A percentile compares a stretch with the other conserved stretches of the same genome.
These are phyloP conservation scores for Trichothecium roseum DNA, from an alignment of 2,329 filamentous ascomycete species.

Conservation along the genomic window DNA sequence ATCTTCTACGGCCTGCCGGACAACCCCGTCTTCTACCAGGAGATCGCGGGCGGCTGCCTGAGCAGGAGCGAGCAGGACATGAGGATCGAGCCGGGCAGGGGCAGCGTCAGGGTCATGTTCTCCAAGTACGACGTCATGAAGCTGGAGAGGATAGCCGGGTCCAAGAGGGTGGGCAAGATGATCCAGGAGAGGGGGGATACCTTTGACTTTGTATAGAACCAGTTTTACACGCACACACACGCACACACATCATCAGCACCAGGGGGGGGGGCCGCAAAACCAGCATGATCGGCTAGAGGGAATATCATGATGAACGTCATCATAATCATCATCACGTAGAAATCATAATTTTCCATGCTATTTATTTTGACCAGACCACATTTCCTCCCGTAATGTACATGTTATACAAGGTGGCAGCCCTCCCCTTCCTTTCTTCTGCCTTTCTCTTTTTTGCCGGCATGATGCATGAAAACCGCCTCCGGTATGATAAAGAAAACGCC, in stretches of 20 bases:
- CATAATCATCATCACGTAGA: background rate
- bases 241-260: too few species aligned
- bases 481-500: too few species aligned
- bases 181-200: slow-evolving; percentile 75
- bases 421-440: too few species aligned
- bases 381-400: too few species aligned
- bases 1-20: slow-evolving; percentile 87
- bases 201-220: slow-evolving; percentile 76
- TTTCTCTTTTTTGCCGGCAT: too few species aligned
- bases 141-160: slow-evolving; percentile 80
- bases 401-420: too few species aligned
- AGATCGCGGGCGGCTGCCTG: slow-evolving; percentile 62
- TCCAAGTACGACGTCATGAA: slow-evolving; percentile 84
- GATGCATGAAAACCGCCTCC: too few species aligned
- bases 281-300: too few species aligned
- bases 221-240: background rate
- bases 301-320: background rate
- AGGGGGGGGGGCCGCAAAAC: too few species aligned
- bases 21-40: slow-evolving; percentile 71
- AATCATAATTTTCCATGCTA: too few species aligned
- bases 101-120: slow-evolving; percentile 56
- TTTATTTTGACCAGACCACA: too few species aligned
- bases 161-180: slow-evolving; percentile 72
- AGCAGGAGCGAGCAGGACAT: slow-evolving; percentile 46
- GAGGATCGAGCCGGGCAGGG: slow-evolving; percentile 46